These are phyloP conservation scores for Paxillus involutus DNA, from an alignment of 768 basidiomycete genomes.

Conservation along the genomic window DNA sequence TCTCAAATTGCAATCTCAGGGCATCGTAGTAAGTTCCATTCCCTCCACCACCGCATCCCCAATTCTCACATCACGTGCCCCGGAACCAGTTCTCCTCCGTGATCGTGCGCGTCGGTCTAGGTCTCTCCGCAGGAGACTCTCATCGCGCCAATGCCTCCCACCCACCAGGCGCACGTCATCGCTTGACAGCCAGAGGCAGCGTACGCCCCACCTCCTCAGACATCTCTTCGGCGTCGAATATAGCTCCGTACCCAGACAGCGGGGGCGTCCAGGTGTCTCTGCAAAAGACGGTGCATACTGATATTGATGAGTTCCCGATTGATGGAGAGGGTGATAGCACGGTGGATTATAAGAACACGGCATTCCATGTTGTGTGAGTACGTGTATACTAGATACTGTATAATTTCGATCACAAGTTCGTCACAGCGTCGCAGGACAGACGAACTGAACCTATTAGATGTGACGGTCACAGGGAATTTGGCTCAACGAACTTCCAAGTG, in stretches of 20 bases:
- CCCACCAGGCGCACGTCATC: conserved; percentile 1
- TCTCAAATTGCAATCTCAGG: background rate
- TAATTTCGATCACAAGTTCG: no score
- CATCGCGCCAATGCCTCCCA: background rate
- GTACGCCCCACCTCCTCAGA: background rate
- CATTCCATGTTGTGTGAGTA: background rate
- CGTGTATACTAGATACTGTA: no score
- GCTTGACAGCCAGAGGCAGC: background rate
- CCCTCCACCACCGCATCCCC: background rate
- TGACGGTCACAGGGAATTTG: no score
- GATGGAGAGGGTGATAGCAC: background rate
- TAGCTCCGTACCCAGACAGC: background rate
- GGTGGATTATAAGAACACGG: background rate
- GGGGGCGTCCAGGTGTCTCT: conserved; percentile 5
- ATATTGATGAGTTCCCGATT: background rate
- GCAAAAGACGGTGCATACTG: conserved; percentile 5
- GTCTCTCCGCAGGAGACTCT: conserved; percentile 18
- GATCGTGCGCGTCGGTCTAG: conserved; percentile 25
- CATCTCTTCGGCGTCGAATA: background rate
- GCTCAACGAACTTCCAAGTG: no score
- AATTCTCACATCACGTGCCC: background rate
- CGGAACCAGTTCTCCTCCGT: conserved; percentile 19
- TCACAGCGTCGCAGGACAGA: no score
- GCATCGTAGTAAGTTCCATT: conserved; percentile 15
- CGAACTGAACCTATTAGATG: no score